Conservation (phyloP, 352 stramenopile species). For the Phytophthora melonis region DNA sequence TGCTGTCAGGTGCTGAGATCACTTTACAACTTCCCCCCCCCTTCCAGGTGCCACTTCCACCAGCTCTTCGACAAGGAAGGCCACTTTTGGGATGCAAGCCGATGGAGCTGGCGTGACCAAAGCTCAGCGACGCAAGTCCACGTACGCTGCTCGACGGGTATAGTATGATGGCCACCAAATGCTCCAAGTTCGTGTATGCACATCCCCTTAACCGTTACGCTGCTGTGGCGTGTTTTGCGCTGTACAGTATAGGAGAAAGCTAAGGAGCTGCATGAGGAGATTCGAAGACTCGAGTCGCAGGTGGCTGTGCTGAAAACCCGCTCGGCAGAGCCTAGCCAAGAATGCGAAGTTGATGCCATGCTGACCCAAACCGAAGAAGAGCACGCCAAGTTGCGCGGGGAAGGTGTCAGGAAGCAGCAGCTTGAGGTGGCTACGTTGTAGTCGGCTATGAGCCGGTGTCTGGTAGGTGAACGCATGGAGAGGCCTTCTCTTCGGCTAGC, state of each 20-base stretch:
- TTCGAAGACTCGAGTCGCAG: conserved; percentile 17
- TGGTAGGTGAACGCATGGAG: conserved; percentile 13
- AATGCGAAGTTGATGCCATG: not conserved
- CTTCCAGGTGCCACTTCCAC: no score
- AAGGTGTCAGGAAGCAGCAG: conserved; percentile 1
- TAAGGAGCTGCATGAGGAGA: conserved; percentile 10
- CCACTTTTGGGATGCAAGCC: not conserved
- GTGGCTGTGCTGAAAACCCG: conserved; percentile 20
- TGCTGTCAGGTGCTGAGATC: not conserved
- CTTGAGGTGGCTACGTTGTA: conserved; percentile 25
- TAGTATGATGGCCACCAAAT: not conserved
- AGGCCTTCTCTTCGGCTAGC: not conserved
- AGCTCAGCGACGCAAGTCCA: conserved; percentile 19
- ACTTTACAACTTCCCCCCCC: not conserved
- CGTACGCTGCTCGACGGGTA: conserved; percentile 25
- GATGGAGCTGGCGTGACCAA: not conserved
- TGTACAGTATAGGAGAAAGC: conserved; percentile 21
- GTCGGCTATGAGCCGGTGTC: conserved; percentile 14
- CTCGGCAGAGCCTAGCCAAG: not conserved
- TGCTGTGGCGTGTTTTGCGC: not conserved
- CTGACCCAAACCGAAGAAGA: conserved; percentile 9
- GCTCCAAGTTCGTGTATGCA: not conserved
- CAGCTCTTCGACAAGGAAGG: not conserved
- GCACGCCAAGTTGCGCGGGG: conserved; percentile 3
- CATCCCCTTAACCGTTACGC: not conserved